Percentiles rank a stretch among this genome's conserved stretches.
These are phyloP conservation scores for Musa itinerans DNA, from an alignment of 176 grass and related monocot species.

Conservation along the genomic window DNA sequence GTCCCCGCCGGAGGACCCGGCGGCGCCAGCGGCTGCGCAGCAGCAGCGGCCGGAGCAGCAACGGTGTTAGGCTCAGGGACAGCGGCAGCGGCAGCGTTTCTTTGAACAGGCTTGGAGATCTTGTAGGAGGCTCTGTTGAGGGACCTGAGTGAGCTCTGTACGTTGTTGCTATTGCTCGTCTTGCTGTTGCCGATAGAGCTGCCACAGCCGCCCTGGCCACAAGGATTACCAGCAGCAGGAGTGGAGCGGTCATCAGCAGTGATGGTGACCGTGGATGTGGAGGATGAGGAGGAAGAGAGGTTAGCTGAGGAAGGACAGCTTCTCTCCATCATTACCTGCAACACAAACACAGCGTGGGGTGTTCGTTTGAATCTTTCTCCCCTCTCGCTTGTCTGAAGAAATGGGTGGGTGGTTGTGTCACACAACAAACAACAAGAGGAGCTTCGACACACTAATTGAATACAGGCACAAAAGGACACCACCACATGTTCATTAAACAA, in stretches of 20 bases:
- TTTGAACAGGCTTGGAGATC: conserved; percentile 21
- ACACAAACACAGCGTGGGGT: not conserved
- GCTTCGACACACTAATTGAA: too few relatives aligned
- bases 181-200: not conserved
- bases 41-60: not conserved
- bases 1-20: not conserved
- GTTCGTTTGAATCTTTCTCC: not conserved
- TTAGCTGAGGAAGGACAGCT: not conserved
- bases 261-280: not conserved
- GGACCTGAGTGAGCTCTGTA: not conserved
- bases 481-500: too few relatives aligned
- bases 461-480: too few relatives aligned
- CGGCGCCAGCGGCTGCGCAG: not conserved
- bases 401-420: too few relatives aligned
- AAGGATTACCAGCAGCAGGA: not conserved
- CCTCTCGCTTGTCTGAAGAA: too few relatives aligned
- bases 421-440: not conserved
- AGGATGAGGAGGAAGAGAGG: not conserved
- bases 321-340: conserved; percentile 9
- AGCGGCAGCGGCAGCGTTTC: not conserved
- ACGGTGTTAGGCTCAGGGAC: not conserved
- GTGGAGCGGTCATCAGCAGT: not conserved
- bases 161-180: not conserved
- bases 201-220: not conserved
- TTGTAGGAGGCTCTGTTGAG: conserved; percentile 23